Base-by-base conservation (phyloP, 345 rosid genomes). In the Rubroshorea leprosula region DNA sequence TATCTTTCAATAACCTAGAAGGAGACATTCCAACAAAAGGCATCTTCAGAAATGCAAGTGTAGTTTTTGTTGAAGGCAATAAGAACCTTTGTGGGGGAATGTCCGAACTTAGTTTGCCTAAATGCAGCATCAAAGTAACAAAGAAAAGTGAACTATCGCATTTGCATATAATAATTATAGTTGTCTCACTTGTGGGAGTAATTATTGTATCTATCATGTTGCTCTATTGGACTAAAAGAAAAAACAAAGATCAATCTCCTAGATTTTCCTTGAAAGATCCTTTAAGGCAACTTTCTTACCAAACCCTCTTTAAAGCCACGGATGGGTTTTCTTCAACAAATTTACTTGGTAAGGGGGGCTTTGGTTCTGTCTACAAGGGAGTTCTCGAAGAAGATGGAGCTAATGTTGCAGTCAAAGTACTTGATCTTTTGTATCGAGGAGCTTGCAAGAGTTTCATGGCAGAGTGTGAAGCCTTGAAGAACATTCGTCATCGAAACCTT, bases 341-440 rank as follows among this genome's bases (percentile, higher is more conserved):
- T n/a, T n/a, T n/a, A n/a, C n/a, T n/a, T n/a, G n/a, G n/a, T n/a
- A n/a, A n/a, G n/a, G n/a, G n/a, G n/a, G n/a, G n/a, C n/a, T n/a
- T n/a, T n/a, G n/a, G n/a, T n/a, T n/a, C n/a, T n/a, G n/a, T n/a
- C n/a, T n/a, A n/a, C n/a, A n/a, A n/a, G n/a, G n/a, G n/a, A n/a
- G n/a, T n/a, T n/a, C n/a, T n/a, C n/a, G n/a, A 68, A 74, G 77
- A 24, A 51, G 57, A 51, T 68, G 12, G 43, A 17, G 9, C 54
- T 25, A 12, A 26, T 41, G 45, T n/a, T n/a, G n/a, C n/a, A 0
- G 57, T 60, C 5, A 73, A 73, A 50, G 71, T 68, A 19, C 29
- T 68, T 23, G 61, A 61, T 13, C n/a, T n/a, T n/a, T n/a, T n/a
- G n/a, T n/a, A n/a, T n/a, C n/a, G n/a, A n/a, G n/a, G n/a, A n/a